A percentile compares a stretch with the other conserved stretches of the same genome.
Conservation (phyloP, 73 alveolate genomes). For the Stentor coeruleus region DNA sequence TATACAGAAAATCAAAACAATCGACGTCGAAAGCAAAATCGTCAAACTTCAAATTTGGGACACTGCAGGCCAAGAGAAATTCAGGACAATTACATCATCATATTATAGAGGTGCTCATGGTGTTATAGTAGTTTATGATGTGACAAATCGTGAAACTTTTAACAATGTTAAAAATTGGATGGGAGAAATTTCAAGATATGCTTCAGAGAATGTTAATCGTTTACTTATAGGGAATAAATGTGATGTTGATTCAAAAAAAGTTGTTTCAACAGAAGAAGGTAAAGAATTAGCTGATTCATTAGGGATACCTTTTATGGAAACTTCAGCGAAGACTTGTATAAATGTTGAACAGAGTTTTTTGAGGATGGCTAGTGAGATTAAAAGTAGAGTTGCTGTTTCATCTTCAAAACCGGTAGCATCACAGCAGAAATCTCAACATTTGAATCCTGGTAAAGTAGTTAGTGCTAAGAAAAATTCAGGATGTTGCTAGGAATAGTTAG, state of each 20-base stretch:
- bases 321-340: conserved; percentile 66
- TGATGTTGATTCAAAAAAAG: conserved; percentile 67
- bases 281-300: conserved; percentile 54
- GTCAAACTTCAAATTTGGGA: conserved; percentile 53
- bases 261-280: conserved; percentile 69
- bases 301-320: conserved; percentile 62
- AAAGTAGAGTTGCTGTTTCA: no score
- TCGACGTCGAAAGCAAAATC: conserved; percentile 32
- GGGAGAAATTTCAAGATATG: conserved; percentile 47
- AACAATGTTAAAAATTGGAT: conserved; percentile 56
- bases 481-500: no score
- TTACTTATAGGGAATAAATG: conserved; percentile 74
- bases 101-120: conserved; percentile 71
- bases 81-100: conserved; percentile 50
- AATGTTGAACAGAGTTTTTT: conserved; percentile 68
- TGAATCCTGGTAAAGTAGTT: no score
- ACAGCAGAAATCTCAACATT: no score
- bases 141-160: conserved; percentile 51
- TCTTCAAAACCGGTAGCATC: no score
- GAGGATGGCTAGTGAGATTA: conserved; percentile 72
- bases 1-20: conserved; percentile 29
- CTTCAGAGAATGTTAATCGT: conserved; percentile 56
- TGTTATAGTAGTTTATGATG: conserved; percentile 53
- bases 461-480: no score
- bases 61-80: conserved; percentile 63